Base-by-base conservation (phyloP, 495 filamentous ascomycete genomes). In the Aspergillus ellipticus region DNA sequence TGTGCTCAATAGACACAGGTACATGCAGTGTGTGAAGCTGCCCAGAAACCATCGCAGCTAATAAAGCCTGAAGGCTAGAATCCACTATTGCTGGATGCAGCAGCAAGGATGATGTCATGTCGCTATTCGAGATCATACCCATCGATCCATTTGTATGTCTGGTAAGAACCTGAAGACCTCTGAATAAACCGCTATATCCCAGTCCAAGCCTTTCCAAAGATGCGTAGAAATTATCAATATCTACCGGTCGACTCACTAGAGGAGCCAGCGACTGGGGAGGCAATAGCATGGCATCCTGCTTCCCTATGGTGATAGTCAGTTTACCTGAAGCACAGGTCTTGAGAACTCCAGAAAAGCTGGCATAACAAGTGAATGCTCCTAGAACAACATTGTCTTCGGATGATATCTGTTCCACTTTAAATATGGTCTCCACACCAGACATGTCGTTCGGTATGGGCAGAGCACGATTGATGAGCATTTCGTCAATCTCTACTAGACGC, bases 401-500 rank as follows among this genome's bases (percentile, higher is more conserved):
- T 7, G 21, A 8, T 29, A 28, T 17, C 13, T 28, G 45, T 11
- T 48, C 45, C 13, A 48, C 45, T 29, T 29, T 48, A 22, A 48
- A 48, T 22, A 48, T 48, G 24, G 17, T 17, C 9, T 48, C 45
- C 13, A 48, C 22, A 0, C 45, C 45, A 8, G n/a, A 7, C 11
- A 21, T 10, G 22, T 48, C 15, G 17, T 53, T 35, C 11, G 50
- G 37, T 9, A 53, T 19, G 37, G 13, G 16, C 10, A 56, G 29
- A 15, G 54, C 13, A 16, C 47, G 54, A 6, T 33, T 33, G 28
- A 56, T 56, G 21, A 21, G 19, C 11, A 56, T 9, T 3, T 56
- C 47, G 17, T 42, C 11, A 31, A 56, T n/a, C 35, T 56, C 54
- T n/a, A 56, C 11, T 10, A 56, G 20, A 7, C 45, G 37, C 7